phyloP scores from a whole-genome alignment of 495 filamentous ascomycete species.

The Hypoxylon fragiforme region DNA sequence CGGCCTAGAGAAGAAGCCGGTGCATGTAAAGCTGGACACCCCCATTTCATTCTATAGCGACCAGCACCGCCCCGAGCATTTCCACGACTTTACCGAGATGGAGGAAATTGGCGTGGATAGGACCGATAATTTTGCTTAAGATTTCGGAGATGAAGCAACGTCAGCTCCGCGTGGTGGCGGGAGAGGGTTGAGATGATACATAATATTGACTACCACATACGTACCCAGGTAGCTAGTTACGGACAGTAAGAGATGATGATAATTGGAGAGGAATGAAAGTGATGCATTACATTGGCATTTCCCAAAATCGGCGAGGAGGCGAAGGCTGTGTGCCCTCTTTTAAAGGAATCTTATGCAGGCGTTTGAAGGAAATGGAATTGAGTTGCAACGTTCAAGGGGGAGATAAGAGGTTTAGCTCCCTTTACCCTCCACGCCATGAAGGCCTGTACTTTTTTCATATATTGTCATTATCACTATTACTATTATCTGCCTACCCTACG shows the following conservation, averaged over 20 bases:
- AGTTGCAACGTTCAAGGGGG: slow-evolving; percentile 22
- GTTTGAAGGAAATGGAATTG: slow-evolving; percentile 23
- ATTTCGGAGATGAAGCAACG: no score
- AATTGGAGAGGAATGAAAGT: slow-evolving; percentile 10
- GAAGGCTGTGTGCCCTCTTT: slow-evolving; percentile 6
- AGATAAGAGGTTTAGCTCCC: slow-evolving; percentile 13
- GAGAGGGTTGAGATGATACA: not conserved
- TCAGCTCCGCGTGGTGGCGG: no score
- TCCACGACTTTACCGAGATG: slow-evolving; percentile 88
- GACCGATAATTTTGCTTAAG: slow-evolving; percentile 81
- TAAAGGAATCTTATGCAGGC: slow-evolving; percentile 9
- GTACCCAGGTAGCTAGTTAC: no score
- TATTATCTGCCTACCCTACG: not conserved
- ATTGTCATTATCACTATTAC: slow-evolving; percentile 7
- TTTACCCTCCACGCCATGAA: slow-evolving; percentile 2
- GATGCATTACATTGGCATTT: slow-evolving; percentile 26
- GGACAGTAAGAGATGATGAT: not conserved
- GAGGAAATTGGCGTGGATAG: slow-evolving; percentile 90
- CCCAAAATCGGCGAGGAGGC: slow-evolving; percentile 18
- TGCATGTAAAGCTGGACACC: slow-evolving; percentile 91
- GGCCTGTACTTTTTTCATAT: not conserved
- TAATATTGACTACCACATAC: no score
- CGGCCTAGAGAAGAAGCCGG: slow-evolving; percentile 81
- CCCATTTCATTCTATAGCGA: slow-evolving; percentile 91
- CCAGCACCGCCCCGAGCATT: slow-evolving; percentile 90